Evolutionary conservation across 108 stramenopile species (phyloP), one percentile per base, ranked within the genome.

Genomic region (Cylindrotheca closterium): DNA sequence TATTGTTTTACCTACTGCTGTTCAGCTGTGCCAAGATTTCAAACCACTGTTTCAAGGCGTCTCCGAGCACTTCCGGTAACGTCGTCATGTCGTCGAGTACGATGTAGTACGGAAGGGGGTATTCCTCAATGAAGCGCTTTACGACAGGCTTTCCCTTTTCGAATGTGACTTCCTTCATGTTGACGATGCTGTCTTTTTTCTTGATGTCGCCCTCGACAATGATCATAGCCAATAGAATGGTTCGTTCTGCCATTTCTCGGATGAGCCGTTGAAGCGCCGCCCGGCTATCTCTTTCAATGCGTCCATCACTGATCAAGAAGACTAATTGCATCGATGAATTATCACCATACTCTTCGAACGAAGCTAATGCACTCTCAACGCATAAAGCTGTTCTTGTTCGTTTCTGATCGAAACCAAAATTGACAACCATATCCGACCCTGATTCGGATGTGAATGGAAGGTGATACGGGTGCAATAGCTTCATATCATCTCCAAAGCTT

Each of bases 101-200:
- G 47, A 98, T 79, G 72, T 99, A 99, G 71, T 95, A 96, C 1
- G 98, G 97, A 63, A 99, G 98, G 2, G 99, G 99, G 66, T 96
- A 99, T 64, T 95, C 97, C 48, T 98, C 99, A 24, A 99, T 91
- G 83, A 98, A 99, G 24, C 77, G 69, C 61, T 78, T 96, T 46
- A 95, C 81, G 37, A 92, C 78, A 8, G 96, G 88, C 51, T 94
- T 94, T 10, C 96, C 96, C 25, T 91, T 83, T n/a, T 81, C 88
- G 71, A 97, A 98, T 21, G 79, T 76, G 0, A 97, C 97, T 63
- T 94, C 87, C 61, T 96, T 92, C 84, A 96, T 98, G 60, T 95
- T 82, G 60, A 98, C 69, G 34, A 99, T 96, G 63, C 92, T 95
- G 32, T 96, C 93, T 30, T 85, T 85, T 47, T 82, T 93, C 42